Evolutionary conservation across 2,329 filamentous ascomycete genomes (phyloP).

Genomic region (Apiospora arundinis): DNA sequence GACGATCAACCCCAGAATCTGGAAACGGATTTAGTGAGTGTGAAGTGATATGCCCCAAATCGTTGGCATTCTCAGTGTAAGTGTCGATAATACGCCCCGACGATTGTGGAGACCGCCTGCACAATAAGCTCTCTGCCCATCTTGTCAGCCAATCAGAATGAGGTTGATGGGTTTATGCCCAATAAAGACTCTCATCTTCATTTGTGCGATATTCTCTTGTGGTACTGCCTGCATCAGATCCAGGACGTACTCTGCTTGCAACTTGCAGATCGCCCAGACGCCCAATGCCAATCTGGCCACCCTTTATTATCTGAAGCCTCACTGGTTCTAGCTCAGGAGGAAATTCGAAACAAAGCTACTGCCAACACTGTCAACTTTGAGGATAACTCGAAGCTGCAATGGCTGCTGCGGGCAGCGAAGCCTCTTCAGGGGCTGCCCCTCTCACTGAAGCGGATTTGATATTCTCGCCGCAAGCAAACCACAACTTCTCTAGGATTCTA

Average conservation of each 20-base stretch:
- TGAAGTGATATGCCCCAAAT: neutral
- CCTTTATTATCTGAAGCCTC: too few relatives aligned
- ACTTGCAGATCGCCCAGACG: neutral
- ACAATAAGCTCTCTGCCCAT: slow-evolving; percentile 3
- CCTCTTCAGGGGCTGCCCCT: slow-evolving; percentile 4
- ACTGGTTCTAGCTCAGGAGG: neutral
- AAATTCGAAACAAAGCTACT: neutral
- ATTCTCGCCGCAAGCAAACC: slow-evolving; percentile 59
- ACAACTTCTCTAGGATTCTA: slow-evolving; percentile 73
- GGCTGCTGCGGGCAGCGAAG: neutral
- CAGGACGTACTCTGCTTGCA: neutral
- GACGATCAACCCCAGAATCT: too few relatives aligned
- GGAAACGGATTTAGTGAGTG: neutral
- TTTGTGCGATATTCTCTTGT: neutral
- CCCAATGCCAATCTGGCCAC: too few relatives aligned
- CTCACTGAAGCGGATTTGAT: slow-evolving; percentile 45
- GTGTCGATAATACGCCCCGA: neutral
- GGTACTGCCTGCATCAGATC: neutral
- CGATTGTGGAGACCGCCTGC: neutral
- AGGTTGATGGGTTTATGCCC: neutral
- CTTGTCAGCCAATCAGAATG: neutral
- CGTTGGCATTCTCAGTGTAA: neutral
- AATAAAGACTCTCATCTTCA: neutral
- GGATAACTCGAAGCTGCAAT: neutral
- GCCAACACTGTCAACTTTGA: neutral